Evolutionary conservation across 441 rosid species (phyloP), one percentile per base, ranked within the genome.

Genomic region (Brassica hybrid): DNA sequence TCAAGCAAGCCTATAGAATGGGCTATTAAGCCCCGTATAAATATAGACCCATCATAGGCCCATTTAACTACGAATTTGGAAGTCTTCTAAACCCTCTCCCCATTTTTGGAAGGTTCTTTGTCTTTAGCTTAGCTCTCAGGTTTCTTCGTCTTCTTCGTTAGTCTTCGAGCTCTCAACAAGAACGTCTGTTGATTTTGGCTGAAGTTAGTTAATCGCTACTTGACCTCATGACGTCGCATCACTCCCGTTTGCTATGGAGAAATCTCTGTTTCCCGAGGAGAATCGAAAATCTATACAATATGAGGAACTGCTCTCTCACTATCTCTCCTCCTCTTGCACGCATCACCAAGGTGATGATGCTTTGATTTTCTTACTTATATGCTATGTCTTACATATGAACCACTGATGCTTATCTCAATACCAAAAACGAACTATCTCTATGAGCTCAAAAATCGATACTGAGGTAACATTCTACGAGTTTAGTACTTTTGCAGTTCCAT

Each of bases 221-320:
- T 68, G 79, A 16, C 32, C 19, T 14, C 56, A 79, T 79, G 82
- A 43, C 67, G 62, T 11, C 58, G 48, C 79, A 74, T 56, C 74
- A 74, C 72, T 79, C 72, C 6, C 82, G 75, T 56, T 74, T 74
- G 9, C 62, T 79, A 43, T 64, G 56, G 79, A 74, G 72, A 10
- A 69, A 32, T 79, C 72, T 79, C 43, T 69, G 32, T 21, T 64
- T 43, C 50, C 54, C 43, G 45, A 60, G 60, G n/a, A 36, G 74
- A 68, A 9, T 67, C 13, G 65, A 54, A 30, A 69, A 10, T n/a
- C 45, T 62, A 7, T 56, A 67, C 45, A 38, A 38, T 34, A 34
- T 7, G 38, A 34, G 38, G 23, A 21, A 21, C 23, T 21, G 23
- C 2, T 21, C 23, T 21, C 23, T 21, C 23, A 21, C 23, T 21